A percentile compares a stretch with the other conserved stretches of the same genome.
Conservation (phyloP, 2,329 filamentous ascomycete species). For the Monilinia polystroma region DNA sequence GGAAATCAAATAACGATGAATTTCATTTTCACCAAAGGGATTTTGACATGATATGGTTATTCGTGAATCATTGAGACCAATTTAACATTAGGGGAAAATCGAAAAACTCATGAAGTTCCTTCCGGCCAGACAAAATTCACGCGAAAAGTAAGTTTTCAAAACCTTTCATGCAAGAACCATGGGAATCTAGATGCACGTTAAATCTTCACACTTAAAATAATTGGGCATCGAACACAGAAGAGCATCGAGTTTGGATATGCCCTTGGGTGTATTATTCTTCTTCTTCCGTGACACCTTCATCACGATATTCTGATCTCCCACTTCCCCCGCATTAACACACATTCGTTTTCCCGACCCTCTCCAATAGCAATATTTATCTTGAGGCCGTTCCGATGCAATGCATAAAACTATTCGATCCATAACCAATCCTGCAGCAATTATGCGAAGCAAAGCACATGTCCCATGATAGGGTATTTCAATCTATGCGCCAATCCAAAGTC, state of each 20-base stretch:
- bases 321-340: slow-evolving; percentile 6
- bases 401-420: not conserved
- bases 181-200: not conserved
- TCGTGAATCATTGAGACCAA: not conserved
- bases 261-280: not conserved
- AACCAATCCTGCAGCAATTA: slow-evolving; percentile 16
- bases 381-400: not conserved
- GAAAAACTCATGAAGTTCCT: not conserved
- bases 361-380: not conserved
- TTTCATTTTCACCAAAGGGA: not conserved
- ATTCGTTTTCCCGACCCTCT: not conserved
- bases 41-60: not conserved
- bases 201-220: not conserved
- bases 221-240: not conserved
- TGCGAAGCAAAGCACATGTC: slow-evolving; percentile 18
- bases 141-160: not conserved
- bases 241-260: not conserved
- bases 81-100: not conserved
- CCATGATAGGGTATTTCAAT: slow-evolving; percentile 19
- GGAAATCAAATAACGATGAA: not conserved
- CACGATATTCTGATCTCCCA: not conserved
- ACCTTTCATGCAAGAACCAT: not conserved
- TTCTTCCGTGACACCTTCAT: not conserved
- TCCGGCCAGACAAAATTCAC: not conserved
- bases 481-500: slow-evolving; percentile 22